Conservation (phyloP, 73 alveolate species). For the Symbiodinium natans region DNA sequence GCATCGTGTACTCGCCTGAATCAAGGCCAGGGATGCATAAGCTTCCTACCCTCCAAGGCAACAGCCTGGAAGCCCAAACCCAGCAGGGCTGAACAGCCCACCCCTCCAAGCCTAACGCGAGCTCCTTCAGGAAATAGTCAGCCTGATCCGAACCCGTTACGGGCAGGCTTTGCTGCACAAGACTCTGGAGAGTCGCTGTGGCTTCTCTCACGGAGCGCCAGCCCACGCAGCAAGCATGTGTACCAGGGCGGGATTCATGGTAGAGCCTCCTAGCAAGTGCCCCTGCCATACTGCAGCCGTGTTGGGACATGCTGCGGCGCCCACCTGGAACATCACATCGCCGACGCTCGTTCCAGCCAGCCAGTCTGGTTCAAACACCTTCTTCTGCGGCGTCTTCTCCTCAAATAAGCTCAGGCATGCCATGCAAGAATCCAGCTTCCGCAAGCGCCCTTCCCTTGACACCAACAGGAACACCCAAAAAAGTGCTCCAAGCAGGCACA, state of each 20-base stretch:
- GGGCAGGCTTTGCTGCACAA: background rate
- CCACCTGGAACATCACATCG: constrained; percentile 89
- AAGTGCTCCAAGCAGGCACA: no score
- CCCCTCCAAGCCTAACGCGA: constrained; percentile 27
- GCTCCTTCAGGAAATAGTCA: constrained; percentile 86
- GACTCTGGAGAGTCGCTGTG: background rate
- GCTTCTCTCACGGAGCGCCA: background rate
- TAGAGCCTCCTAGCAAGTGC: background rate
- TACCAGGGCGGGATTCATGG: no score
- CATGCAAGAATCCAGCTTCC: no score
- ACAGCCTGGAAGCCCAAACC: no score
- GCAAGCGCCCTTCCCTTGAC: no score
- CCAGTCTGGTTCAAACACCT: constrained; percentile 88
- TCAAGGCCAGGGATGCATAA: background rate
- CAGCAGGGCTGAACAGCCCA: background rate
- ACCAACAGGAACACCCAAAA: no score
- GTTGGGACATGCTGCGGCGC: background rate
- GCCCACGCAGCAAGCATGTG: no score
- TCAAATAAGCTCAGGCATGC: background rate
- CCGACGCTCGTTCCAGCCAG: constrained; percentile 89
- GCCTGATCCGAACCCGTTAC: constrained; percentile 13
- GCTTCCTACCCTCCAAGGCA: no score
- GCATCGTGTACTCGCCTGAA: constrained; percentile 72
- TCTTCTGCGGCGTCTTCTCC: constrained; percentile 85
- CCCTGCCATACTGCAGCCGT: background rate